Evolutionary conservation across 1,139 yeast genomes (phyloP).

Genomic region (Saccharomyces hybrid): DNA sequence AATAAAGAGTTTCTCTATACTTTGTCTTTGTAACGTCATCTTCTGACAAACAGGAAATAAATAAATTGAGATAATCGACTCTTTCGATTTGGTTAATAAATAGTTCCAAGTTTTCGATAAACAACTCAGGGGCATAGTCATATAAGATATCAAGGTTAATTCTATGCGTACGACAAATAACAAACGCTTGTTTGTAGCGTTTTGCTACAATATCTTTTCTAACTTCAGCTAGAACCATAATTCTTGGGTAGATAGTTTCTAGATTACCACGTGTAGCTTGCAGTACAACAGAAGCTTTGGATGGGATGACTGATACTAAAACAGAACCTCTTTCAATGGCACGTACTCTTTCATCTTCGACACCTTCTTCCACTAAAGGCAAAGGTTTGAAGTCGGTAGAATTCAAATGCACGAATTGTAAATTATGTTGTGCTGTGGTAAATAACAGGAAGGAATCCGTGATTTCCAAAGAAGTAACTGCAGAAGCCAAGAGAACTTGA

Average conservation of each 20-base stretch:
- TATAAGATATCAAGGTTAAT: conserved; percentile 83
- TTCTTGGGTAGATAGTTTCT: conserved; percentile 89
- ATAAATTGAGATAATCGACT: conserved; percentile 75
- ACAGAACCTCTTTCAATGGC: conserved; percentile 87
- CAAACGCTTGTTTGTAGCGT: conserved; percentile 64
- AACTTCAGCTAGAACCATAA: conserved; percentile 81
- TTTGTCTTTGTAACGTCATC: conserved; percentile 82
- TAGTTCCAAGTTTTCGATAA: conserved; percentile 53
- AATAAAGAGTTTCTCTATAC: conserved; percentile 62
- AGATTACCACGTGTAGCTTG: conserved; percentile 96
- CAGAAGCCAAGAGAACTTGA: conserved; percentile 53
- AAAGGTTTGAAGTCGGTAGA: conserved; percentile 35
- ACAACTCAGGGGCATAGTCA: conserved; percentile 73
- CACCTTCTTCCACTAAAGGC: conserved; percentile 33
- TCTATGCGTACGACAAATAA: conserved; percentile 82
- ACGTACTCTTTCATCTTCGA: conserved; percentile 73
- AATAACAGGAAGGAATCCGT: conserved; percentile 69
- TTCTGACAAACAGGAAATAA: conserved; percentile 76
- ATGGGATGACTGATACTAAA: conserved; percentile 73
- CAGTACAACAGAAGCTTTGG: conserved; percentile 72
- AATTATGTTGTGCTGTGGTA: conserved; percentile 81
- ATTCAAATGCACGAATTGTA: conserved; percentile 73
- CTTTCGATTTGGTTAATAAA: conserved; percentile 66
- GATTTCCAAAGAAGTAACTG: conserved; percentile 74
- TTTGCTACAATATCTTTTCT: conserved; percentile 54